Conservation (phyloP, 176 grass and related monocot genomes). For the Cocos nucifera region DNA sequence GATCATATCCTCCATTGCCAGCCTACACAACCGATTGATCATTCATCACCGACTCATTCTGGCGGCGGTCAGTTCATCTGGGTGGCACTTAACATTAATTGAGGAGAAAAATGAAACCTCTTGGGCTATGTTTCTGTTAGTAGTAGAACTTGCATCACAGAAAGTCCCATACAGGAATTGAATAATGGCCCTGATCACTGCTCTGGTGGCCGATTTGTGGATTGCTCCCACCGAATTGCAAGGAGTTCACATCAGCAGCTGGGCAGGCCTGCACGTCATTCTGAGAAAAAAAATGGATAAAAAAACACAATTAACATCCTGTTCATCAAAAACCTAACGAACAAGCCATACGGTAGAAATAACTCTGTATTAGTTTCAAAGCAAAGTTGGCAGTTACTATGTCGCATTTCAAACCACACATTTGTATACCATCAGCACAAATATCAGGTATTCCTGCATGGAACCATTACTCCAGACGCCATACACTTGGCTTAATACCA, state of each 20-base stretch:
- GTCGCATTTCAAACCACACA: too few species aligned
- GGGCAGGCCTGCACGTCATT: conserved; percentile 31
- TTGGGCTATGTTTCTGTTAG: neutral
- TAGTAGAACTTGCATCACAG: conserved; percentile 29
- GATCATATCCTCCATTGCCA: too few species aligned
- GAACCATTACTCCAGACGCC: too few species aligned
- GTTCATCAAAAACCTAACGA: neutral
- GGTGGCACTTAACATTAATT: too few species aligned
- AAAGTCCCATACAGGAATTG: conserved; percentile 88
- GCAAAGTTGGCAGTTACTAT: too few species aligned
- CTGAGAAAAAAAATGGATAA: neutral
- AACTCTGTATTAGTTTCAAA: too few species aligned
- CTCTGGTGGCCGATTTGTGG: conserved; percentile 64
- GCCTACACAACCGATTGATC: too few species aligned
- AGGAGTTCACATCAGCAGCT: conserved; percentile 50
- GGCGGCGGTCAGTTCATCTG: too few species aligned
- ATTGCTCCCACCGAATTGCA: conserved; percentile 67
- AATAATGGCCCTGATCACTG: conserved; percentile 68
- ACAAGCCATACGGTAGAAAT: neutral
- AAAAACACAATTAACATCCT: neutral
- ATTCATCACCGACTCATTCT: too few species aligned
- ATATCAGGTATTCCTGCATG: too few species aligned
- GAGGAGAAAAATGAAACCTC: neutral
- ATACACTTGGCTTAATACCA: too few species aligned
- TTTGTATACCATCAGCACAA: too few species aligned